Evolutionary conservation across 2,329 filamentous ascomycete genomes (phyloP).

Genomic region (Cercospora sojina): DNA sequence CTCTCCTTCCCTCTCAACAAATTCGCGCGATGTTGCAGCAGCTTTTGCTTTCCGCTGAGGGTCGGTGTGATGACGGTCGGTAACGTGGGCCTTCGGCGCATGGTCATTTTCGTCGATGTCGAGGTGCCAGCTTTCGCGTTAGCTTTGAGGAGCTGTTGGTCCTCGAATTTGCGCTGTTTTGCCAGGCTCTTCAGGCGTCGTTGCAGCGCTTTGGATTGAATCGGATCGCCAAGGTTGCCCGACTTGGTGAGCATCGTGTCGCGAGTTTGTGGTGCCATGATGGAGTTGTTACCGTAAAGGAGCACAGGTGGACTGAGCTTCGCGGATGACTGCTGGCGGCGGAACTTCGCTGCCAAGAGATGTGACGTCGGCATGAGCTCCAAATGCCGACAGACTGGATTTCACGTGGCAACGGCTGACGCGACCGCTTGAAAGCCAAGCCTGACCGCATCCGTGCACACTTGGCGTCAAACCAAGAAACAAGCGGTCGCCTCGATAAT

Average conservation of each 20-base stretch:
- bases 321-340: neutral
- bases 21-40: conserved; percentile 5
- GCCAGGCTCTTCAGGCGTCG: neutral
- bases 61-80: neutral
- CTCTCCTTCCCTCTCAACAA: neutral
- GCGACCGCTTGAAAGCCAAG: too few species aligned
- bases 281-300: neutral
- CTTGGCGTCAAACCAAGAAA: too few species aligned
- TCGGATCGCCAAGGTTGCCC: neutral
- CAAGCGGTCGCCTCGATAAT: too few species aligned
- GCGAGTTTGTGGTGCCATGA: neutral
- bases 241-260: neutral
- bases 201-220: neutral
- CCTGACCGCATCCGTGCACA: too few species aligned
- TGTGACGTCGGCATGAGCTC: neutral
- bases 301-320: neutral
- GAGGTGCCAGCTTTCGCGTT: neutral
- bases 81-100: neutral
- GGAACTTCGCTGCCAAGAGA: neutral
- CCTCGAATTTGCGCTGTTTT: neutral
- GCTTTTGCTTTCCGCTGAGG: neutral
- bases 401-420: too few species aligned
- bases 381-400: neutral
- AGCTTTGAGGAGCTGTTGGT: neutral
- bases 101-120: neutral